Base-by-base conservation (phyloP, 1,284 basidiomycete species). In the Austropuccinia psidii region DNA sequence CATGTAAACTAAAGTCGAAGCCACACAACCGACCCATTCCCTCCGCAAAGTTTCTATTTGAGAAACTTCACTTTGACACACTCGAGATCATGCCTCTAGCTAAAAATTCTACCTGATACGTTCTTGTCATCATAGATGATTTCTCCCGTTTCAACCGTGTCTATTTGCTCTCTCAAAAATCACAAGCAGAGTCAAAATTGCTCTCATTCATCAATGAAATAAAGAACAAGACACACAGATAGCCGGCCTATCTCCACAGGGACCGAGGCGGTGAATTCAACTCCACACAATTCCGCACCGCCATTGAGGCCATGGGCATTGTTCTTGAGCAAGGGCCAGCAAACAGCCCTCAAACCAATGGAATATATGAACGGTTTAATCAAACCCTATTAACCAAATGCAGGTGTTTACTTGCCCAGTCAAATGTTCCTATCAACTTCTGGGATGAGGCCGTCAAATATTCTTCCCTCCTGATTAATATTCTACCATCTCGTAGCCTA, bases 371-470 rank as follows among this genome's bases (percentile, higher is more conserved):
- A 47, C 39, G 31, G 24, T 65, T 65, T 43, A 65, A 65, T n/a
- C 43, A 47, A 24, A 65, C 31, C 33, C 50, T 66, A 11, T 17
- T 68, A 15, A 17, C 19, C 2, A 29, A 39, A 1, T 52, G 31
- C 15, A 9, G 35, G 2, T 54, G 33, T 24, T n/a, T 52, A 27
- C 52, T 68, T 2, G 50, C 50, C 1, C 65, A 68, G 31, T 52
- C 7, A 2, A 4, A 21, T 19, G 4, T 68, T 17, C 50, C 65
- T 1, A 24, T 68, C 21, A 50, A 68, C 27, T 43, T 37, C 17
- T 68, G 65, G 52, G 65, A 54, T 13, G 65, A 68, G 29, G 47
- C 50, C 1, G 52, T 50, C 1, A 57, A 41, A 43, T 68, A 37
- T 31, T 27, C 50, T 9, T 39, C 35, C 4, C 7, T n/a, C 21